Percentiles rank a stretch among this genome's conserved stretches.
phyloP scores from a whole-genome alignment of 495 filamentous ascomycete species.

The Penicillium daleae region DNA sequence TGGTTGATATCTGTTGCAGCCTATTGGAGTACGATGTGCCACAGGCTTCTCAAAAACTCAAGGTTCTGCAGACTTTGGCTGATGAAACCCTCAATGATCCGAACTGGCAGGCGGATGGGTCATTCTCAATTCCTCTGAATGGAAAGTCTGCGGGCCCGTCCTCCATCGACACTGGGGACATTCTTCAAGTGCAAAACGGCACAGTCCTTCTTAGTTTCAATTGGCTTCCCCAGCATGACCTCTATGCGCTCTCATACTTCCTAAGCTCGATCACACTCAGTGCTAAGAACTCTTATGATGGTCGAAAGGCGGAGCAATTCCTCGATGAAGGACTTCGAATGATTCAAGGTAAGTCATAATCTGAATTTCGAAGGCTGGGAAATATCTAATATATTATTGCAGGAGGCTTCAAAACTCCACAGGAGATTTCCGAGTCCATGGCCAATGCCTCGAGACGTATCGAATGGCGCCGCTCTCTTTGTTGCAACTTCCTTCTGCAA shows the following conservation, averaged over 20 bases:
- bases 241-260: slow-evolving; percentile 71
- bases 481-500: slow-evolving; percentile 61
- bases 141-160: slow-evolving; percentile 51
- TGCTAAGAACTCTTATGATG: slow-evolving; percentile 65
- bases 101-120: slow-evolving; percentile 66
- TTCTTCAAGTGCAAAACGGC: slow-evolving; percentile 50
- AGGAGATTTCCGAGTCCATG: slow-evolving; percentile 52
- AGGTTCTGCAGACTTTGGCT: slow-evolving; percentile 68
- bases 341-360: slow-evolving; percentile 50
- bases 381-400: background rate
- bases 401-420: slow-evolving; percentile 47
- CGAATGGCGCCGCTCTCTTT: slow-evolving; percentile 56
- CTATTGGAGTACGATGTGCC: slow-evolving; percentile 63
- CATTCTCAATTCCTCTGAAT: slow-evolving; percentile 75
- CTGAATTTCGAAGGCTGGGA: no score
- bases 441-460: slow-evolving; percentile 46
- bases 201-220: slow-evolving; percentile 57
- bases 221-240: slow-evolving; percentile 68
- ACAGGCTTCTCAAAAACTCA: slow-evolving; percentile 68
- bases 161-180: slow-evolving; percentile 49
- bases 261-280: slow-evolving; percentile 72
- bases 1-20: slow-evolving; percentile 83
- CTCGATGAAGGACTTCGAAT: slow-evolving; percentile 66
- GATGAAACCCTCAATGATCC: slow-evolving; percentile 61
- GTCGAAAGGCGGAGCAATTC: slow-evolving; percentile 67